Percentiles rank a stretch among this genome's conserved stretches.
These are phyloP conservation scores for Cryptococcus jaspeensis DNA, from an alignment of 1,284 basidiomycete species.

Conservation along the genomic window DNA sequence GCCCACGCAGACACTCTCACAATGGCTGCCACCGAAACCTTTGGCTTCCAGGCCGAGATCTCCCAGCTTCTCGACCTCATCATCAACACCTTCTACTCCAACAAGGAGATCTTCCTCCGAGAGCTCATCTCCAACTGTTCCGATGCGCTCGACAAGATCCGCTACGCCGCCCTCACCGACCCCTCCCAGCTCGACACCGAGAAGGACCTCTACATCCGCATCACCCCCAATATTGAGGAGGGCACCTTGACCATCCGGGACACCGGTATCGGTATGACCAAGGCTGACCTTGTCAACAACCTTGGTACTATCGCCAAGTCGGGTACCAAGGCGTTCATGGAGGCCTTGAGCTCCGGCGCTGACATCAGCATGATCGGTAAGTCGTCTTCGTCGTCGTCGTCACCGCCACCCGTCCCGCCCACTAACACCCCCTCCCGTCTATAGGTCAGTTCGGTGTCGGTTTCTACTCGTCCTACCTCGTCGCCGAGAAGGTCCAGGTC, in stretches of 20 bases:
- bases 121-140: constrained; percentile 70
- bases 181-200: constrained; percentile 78
- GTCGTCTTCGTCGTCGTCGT: constrained; percentile 28
- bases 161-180: constrained; percentile 83
- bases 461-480: constrained; percentile 99
- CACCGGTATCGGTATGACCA: constrained; percentile 98
- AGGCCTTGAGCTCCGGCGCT: constrained; percentile 90
- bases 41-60: constrained; percentile 82
- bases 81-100: constrained; percentile 94
- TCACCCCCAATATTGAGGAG: constrained; percentile 93
- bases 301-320: constrained; percentile 97
- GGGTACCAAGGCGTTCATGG: constrained; percentile 82
- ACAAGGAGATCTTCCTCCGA: constrained; percentile 98
- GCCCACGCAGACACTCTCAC: constrained; percentile 8
- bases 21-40: constrained; percentile 40
- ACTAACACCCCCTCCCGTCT: constrained; percentile 5
- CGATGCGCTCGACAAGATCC: constrained; percentile 97
- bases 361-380: constrained; percentile 75
- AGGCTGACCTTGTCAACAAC: constrained; percentile 70
- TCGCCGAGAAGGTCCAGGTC: constrained; percentile 96
- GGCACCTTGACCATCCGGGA: constrained; percentile 90
- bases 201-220: constrained; percentile 89
- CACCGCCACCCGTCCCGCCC: background rate
- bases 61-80: constrained; percentile 65
- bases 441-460: constrained; percentile 74